Evolutionary conservation across 331 rosid species (phyloP).

Genomic region (Prunus yedoensis): DNA sequence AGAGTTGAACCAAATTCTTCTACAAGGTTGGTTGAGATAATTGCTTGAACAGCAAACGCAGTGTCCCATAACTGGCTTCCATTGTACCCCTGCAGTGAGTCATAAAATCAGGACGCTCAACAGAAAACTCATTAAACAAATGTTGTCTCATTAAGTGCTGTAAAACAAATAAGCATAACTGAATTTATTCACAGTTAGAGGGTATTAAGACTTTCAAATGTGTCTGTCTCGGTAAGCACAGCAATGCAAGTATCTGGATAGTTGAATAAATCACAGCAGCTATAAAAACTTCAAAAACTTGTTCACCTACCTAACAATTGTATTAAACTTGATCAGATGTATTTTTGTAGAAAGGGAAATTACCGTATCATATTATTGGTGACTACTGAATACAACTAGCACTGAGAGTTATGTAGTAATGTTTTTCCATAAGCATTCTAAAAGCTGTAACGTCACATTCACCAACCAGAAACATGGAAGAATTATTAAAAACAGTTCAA

Average conservation of each 20-base stretch:
- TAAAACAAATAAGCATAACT: not conserved
- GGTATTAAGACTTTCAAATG: not conserved
- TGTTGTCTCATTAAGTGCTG: not conserved
- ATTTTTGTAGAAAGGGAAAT: not conserved
- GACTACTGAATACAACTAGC: slow-evolving; percentile 1
- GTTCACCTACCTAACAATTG: not conserved
- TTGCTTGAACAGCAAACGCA: slow-evolving; percentile 73
- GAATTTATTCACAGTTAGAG: not conserved
- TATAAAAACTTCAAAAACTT: not conserved
- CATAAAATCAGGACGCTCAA: not conserved
- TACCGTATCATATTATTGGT: not conserved
- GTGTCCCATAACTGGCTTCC: slow-evolving; percentile 95
- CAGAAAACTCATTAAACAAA: not conserved
- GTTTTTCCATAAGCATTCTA: not conserved
- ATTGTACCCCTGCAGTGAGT: slow-evolving; percentile 74
- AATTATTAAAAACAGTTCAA: not conserved
- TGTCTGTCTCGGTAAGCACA: not conserved
- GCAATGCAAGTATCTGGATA: not conserved
- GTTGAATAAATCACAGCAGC: not conserved
- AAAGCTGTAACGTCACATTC: not conserved
- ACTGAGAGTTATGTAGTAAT: not conserved
- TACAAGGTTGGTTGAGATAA: slow-evolving; percentile 59
- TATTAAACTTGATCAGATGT: not conserved
- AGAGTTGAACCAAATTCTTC: slow-evolving; percentile 64
- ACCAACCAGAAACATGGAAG: slow-evolving; percentile 1